Evolutionary conservation across 1,284 basidiomycete genomes (phyloP).

Genomic region (Salmacisia buchloeana): DNA sequence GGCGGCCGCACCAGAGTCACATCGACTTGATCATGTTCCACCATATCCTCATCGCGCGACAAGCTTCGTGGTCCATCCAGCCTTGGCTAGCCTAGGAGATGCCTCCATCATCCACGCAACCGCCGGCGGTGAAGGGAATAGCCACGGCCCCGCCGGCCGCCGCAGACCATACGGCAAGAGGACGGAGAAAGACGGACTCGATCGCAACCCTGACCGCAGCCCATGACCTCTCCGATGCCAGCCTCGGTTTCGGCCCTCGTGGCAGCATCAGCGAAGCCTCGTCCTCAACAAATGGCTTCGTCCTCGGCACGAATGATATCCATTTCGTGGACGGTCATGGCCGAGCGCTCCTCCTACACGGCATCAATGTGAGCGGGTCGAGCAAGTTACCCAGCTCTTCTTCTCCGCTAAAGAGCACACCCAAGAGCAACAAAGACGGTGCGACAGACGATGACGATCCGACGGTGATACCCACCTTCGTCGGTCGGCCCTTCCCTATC

Average conservation of each 20-base stretch:
- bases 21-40: too few species aligned
- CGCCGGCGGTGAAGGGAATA: too few species aligned
- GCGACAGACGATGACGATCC: too few species aligned
- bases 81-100: too few species aligned
- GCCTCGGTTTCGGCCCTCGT: not conserved
- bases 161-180: not conserved
- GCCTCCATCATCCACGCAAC: too few species aligned
- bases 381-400: constrained; percentile 49
- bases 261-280: not conserved
- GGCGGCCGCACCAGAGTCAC: too few species aligned
- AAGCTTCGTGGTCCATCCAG: too few species aligned
- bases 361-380: constrained; percentile 50
- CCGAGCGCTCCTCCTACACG: constrained; percentile 49
- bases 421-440: constrained; percentile 49
- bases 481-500: constrained; percentile 51
- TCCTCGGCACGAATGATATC: constrained; percentile 9
- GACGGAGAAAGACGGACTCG: not conserved
- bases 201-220: not conserved
- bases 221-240: not conserved
- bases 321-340: constrained; percentile 46
- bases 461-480: constrained; percentile 45
- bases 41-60: too few species aligned
- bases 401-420: constrained; percentile 30
- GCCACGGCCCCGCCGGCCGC: too few species aligned
- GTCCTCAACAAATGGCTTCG: constrained; percentile 3